phyloP scores from a whole-genome alignment of 2,329 filamentous ascomycete genomes.

The Colletotrichum karsti region DNA sequence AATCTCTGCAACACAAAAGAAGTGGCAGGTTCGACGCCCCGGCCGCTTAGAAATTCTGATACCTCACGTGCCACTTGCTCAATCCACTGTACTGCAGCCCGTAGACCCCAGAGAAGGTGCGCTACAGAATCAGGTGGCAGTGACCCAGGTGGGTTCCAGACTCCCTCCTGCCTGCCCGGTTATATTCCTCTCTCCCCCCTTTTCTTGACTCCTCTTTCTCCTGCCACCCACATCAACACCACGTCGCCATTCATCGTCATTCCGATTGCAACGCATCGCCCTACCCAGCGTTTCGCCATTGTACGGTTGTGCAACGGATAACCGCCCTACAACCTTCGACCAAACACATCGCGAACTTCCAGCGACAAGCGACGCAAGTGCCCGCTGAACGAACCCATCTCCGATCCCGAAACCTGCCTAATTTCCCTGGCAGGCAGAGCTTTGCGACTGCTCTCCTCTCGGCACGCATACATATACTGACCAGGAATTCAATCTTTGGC shows the following conservation, averaged over 20 bases:
- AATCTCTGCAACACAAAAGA: background rate
- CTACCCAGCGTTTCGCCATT: background rate
- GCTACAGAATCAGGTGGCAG: slow-evolving; percentile 26
- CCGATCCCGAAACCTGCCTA: background rate
- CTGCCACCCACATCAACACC: slow-evolving; percentile 15
- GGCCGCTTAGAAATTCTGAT: background rate
- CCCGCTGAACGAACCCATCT: slow-evolving; percentile 14
- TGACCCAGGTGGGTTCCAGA: slow-evolving; percentile 18
- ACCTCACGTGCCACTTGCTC: background rate
- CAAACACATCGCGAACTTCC: background rate
- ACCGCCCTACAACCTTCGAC: background rate
- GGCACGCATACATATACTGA: slow-evolving; percentile 11
- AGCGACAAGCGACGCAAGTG: slow-evolving; percentile 23
- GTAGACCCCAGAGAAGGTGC: background rate
- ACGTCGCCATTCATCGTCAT: background rate
- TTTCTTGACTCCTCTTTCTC: slow-evolving; percentile 22
- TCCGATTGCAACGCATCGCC: slow-evolving; percentile 1
- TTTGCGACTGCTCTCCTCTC: background rate
- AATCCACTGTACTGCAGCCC: background rate
- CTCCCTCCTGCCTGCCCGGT: slow-evolving; percentile 17
- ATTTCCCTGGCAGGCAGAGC: background rate
- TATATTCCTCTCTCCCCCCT: slow-evolving; percentile 23
- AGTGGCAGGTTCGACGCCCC: background rate
- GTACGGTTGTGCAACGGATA: background rate
- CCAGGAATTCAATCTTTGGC: slow-evolving; percentile 9